These are phyloP conservation scores for Fusarium sp. DNA, from an alignment of 2,329 filamentous ascomycete species.

Conservation along the genomic window DNA sequence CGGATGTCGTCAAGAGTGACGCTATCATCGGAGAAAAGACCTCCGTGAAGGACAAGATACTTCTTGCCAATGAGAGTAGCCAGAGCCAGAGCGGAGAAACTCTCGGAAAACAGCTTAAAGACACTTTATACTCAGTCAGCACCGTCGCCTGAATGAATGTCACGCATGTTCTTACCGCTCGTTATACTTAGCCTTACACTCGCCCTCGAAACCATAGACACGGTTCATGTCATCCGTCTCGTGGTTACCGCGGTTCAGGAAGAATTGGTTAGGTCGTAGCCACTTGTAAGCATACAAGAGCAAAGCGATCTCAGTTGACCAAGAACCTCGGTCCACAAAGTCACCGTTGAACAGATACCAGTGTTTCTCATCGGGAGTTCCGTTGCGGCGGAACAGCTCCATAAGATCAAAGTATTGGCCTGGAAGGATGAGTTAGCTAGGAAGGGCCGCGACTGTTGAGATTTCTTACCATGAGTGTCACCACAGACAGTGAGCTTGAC, in stretches of 20 bases:
- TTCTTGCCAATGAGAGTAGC: slow-evolving; percentile 92
- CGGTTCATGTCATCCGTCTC: slow-evolving; percentile 99
- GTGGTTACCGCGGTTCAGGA: slow-evolving; percentile 97
- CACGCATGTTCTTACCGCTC: slow-evolving; percentile 65
- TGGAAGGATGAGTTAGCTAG: slow-evolving; percentile 50
- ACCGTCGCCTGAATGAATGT: background rate
- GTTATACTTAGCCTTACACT: slow-evolving; percentile 98
- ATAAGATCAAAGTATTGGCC: slow-evolving; percentile 98
- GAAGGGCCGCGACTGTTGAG: background rate
- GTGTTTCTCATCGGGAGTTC: slow-evolving; percentile 84
- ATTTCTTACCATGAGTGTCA: slow-evolving; percentile 85
- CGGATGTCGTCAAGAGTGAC: slow-evolving; percentile 92
- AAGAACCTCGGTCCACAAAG: slow-evolving; percentile 96
- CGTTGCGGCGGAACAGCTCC: slow-evolving; percentile 94
- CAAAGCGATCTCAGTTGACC: slow-evolving; percentile 97
- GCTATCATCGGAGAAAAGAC: slow-evolving; percentile 95
- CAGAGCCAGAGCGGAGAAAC: slow-evolving; percentile 92
- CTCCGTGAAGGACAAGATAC: slow-evolving; percentile 92
- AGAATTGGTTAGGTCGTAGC: slow-evolving; percentile 87
- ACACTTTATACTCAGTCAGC: slow-evolving; percentile 59
- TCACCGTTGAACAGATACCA: slow-evolving; percentile 98
- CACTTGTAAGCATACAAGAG: slow-evolving; percentile 97
- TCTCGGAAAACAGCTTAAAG: slow-evolving; percentile 98
- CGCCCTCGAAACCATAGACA: slow-evolving; percentile 97
- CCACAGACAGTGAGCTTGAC: slow-evolving; percentile 92